Conservation (phyloP, 768 basidiomycete species). For the Suillus clintonianus region DNA sequence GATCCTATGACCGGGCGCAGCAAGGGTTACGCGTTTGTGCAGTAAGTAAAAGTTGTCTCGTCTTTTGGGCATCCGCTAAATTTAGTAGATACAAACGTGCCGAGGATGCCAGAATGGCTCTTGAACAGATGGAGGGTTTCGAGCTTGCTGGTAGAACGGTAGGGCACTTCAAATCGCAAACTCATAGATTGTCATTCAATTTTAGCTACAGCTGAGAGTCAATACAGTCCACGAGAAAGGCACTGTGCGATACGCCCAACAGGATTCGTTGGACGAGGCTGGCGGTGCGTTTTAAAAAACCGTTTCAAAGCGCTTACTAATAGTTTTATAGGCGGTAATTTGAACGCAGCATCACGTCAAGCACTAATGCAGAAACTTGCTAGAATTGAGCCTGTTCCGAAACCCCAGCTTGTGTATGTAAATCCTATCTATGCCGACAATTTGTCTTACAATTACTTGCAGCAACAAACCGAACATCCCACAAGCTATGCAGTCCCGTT, state of each 20-base stretch:
- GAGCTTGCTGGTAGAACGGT: conserved; percentile 95
- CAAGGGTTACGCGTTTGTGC: conserved; percentile 98
- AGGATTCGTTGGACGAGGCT: conserved; percentile 85
- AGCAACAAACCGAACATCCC: conserved; percentile 81
- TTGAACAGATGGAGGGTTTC: conserved; percentile 99
- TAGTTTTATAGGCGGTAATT: conserved; percentile 75
- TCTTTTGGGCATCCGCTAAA: conserved; percentile 4
- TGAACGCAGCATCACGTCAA: conserved; percentile 97
- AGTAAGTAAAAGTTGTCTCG: conserved; percentile 53
- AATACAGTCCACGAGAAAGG: conserved; percentile 95
- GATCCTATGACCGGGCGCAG: conserved; percentile 93
- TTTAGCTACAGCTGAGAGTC: conserved; percentile 64
- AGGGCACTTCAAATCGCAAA: conserved; percentile 27
- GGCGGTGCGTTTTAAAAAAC: conserved; percentile 58
- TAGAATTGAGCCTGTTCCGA: conserved; percentile 75
- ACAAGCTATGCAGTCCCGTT: conserved; percentile 85
- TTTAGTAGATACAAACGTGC: conserved; percentile 73
- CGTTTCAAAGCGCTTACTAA: conserved; percentile 11
- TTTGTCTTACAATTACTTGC: conserved; percentile 9
- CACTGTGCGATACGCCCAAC: conserved; percentile 68
- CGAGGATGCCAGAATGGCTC: conserved; percentile 95
- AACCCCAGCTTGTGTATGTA: conserved; percentile 64
- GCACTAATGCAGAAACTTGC: conserved; percentile 99
- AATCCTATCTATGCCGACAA: conserved; percentile 11
- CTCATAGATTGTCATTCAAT: conserved; percentile 11